A percentile compares a stretch with the other conserved stretches of the same genome.
These are phyloP conservation scores for Phaeotremella fagi DNA, from an alignment of 768 basidiomycete species.

Conservation along the genomic window DNA sequence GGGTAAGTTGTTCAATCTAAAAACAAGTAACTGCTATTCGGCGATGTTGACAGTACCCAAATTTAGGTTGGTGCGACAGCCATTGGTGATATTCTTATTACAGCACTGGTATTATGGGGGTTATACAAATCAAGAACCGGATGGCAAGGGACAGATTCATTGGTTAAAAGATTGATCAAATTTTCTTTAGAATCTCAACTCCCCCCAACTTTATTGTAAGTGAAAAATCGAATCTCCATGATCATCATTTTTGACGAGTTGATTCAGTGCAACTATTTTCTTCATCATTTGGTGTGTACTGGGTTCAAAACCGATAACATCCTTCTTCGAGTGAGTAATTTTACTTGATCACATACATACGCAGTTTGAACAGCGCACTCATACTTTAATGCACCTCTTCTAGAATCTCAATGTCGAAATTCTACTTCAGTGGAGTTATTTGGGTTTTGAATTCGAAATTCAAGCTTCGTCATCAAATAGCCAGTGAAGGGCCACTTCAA, in stretches of 20 bases:
- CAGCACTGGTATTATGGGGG: conserved; percentile 1
- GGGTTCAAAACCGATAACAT: too few species aligned
- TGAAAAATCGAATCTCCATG: not conserved
- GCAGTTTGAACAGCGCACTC: too few species aligned
- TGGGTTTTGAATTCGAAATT: not conserved
- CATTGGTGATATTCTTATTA: conserved; percentile 3
- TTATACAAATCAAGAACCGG: conserved; percentile 7
- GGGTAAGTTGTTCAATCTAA: too few species aligned
- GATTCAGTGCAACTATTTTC: not conserved
- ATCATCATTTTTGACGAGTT: not conserved
- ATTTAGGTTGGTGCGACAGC: not conserved
- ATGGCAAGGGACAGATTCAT: conserved; percentile 1
- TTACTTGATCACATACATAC: not conserved
- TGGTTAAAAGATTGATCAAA: conserved; percentile 1
- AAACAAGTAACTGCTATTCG: too few species aligned
- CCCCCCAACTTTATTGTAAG: not conserved
- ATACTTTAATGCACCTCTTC: not conserved
- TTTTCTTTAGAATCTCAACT: not conserved
- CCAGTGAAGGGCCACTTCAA: not conserved
- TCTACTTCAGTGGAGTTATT: not conserved
- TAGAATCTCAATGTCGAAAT: not conserved
- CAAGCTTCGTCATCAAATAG: not conserved
- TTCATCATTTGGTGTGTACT: too few species aligned
- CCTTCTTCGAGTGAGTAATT: not conserved
- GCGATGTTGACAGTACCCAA: not conserved